Conservation (phyloP, 257 asterid genomes). For the Eucommia ulmoides region DNA sequence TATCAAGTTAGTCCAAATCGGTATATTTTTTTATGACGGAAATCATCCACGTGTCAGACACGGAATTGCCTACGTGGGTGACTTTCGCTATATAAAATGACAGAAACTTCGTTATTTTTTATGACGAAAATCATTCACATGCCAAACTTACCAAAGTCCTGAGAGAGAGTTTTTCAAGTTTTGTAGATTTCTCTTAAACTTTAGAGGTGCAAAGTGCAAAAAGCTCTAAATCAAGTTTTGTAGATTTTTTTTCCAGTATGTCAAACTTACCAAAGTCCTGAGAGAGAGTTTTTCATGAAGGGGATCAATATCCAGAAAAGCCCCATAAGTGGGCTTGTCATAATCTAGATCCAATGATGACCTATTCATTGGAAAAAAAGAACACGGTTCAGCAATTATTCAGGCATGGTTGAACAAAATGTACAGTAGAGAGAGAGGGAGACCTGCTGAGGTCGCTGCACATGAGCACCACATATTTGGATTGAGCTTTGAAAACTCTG, state of each 20-base stretch:
- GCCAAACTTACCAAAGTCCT: slow-evolving; percentile 26
- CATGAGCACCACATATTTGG: slow-evolving; percentile 31
- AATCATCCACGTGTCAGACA: too few species aligned
- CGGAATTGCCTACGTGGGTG: too few species aligned
- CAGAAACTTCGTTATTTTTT: too few species aligned
- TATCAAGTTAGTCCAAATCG: too few species aligned
- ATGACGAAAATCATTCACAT: too few species aligned
- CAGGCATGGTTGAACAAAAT: too few species aligned
- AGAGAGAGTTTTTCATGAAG: slow-evolving; percentile 21
- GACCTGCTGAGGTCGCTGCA: slow-evolving; percentile 51
- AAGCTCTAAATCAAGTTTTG: too few species aligned
- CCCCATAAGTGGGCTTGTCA: slow-evolving; percentile 27
- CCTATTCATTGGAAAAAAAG: slow-evolving; percentile 14
- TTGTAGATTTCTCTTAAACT: too few species aligned
- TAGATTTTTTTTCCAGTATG: too few species aligned
- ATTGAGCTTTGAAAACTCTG: slow-evolving; percentile 17
- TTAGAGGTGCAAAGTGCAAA: too few species aligned
- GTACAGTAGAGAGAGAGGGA: not conserved
- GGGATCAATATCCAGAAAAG: slow-evolving; percentile 38
- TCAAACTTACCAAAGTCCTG: slow-evolving; percentile 30
- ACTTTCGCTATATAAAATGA: too few species aligned
- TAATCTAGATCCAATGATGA: slow-evolving; percentile 25
- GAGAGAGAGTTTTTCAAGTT: slow-evolving; percentile 13
- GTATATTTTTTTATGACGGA: too few species aligned
- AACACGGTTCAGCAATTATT: not conserved